Percentiles rank a stretch among this genome's conserved stretches.
phyloP scores from a whole-genome alignment of 1,284 basidiomycete genomes.

The Ustilago nuda region DNA sequence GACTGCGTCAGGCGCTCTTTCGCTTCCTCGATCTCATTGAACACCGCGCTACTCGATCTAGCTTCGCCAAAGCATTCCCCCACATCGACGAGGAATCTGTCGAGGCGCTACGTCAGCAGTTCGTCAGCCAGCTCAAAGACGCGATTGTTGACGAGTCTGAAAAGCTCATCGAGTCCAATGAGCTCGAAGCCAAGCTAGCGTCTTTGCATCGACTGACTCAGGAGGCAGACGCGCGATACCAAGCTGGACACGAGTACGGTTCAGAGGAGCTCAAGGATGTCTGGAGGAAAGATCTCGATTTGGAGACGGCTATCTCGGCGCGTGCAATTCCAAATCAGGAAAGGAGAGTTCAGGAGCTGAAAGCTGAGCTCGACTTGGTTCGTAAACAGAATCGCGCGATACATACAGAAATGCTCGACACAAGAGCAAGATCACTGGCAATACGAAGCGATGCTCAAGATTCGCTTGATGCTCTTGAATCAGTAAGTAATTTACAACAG shows the following conservation, averaged over 20 bases:
- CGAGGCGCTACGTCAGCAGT: conserved; percentile 52
- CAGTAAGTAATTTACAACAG: conserved; percentile 24
- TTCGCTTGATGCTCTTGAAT: conserved; percentile 35
- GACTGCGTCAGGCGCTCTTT: conserved; percentile 54
- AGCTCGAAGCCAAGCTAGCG: conserved; percentile 48
- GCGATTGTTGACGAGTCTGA: conserved; percentile 56
- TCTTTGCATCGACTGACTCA: conserved; percentile 51
- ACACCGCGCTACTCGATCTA: conserved; percentile 48
- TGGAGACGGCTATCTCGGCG: conserved; percentile 57
- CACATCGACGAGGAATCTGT: conserved; percentile 42
- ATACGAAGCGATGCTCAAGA: conserved; percentile 29
- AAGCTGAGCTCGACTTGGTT: conserved; percentile 41
- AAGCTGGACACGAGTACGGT: conserved; percentile 26
- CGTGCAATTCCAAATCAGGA: conserved; percentile 55
- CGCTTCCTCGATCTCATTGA: conserved; percentile 61
- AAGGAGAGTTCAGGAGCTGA: conserved; percentile 28
- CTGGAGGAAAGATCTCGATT: conserved; percentile 58
- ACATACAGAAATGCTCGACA: conserved; percentile 15
- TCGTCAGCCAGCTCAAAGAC: conserved; percentile 56
- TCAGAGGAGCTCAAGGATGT: conserved; percentile 54
- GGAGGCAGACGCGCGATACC: conserved; percentile 57
- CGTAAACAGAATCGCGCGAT: conserved; percentile 20
- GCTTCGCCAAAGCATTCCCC: conserved; percentile 52
- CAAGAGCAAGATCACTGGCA: conserved; percentile 12
- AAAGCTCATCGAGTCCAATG: conserved; percentile 52